Evolutionary conservation across 2,329 filamentous ascomycete genomes (phyloP).

Genomic region (Alternaria brassicae): DNA sequence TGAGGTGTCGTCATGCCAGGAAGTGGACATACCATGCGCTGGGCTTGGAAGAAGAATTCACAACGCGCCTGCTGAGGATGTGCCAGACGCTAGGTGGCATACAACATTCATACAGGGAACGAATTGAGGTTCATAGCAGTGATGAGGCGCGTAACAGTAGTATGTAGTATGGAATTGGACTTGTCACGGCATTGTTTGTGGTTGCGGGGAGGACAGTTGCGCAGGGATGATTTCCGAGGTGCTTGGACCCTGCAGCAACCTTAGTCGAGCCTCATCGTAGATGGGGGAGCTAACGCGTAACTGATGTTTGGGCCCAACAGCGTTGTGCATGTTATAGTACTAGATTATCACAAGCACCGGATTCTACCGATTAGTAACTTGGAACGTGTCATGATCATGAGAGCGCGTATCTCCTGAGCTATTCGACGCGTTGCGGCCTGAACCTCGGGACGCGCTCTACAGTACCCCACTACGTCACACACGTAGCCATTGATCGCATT

Average conservation of each 20-base stretch:
- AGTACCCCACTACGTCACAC: constrained; percentile 19
- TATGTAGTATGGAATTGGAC: not conserved
- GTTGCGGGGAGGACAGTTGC: constrained; percentile 7
- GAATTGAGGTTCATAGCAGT: too few species aligned
- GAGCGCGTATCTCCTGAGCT: not conserved
- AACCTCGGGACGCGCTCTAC: constrained; percentile 8
- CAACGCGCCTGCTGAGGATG: constrained; percentile 10
- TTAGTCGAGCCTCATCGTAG: not conserved
- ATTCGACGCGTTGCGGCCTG: not conserved
- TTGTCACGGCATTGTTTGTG: not conserved
- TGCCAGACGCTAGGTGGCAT: constrained; percentile 18
- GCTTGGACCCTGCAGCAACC: constrained; percentile 19
- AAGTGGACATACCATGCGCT: constrained; percentile 17
- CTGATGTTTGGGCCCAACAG: not conserved
- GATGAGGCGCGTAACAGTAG: not conserved
- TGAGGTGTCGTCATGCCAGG: not conserved
- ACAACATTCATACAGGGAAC: not conserved
- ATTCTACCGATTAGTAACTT: too few species aligned
- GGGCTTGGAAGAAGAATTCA: not conserved
- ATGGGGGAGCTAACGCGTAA: not conserved
- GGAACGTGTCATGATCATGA: not conserved
- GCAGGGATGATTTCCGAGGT: constrained; percentile 14
- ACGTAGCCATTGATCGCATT: not conserved
- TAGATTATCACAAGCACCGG: not conserved
- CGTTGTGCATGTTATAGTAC: not conserved